Evolutionary conservation across 805 yeast species (phyloP).

Genomic region (Saturnispora hagleri): DNA sequence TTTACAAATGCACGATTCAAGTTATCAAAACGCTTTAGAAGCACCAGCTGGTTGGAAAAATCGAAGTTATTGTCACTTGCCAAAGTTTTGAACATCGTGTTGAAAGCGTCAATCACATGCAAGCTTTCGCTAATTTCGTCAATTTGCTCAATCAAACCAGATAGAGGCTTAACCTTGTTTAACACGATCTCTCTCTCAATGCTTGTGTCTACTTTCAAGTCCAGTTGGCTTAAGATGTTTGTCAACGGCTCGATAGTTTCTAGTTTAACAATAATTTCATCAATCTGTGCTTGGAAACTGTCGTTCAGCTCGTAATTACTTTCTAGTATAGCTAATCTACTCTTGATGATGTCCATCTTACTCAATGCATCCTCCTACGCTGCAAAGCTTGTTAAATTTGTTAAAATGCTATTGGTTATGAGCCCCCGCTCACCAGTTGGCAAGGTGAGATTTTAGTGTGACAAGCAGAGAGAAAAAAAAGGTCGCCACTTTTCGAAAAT

Average conservation of each 20-base stretch:
- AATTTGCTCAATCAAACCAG: neutral
- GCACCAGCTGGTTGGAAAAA: neutral
- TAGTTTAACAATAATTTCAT: neutral
- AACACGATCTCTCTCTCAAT: neutral
- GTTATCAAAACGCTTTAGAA: neutral
- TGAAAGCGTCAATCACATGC: conserved; percentile 2
- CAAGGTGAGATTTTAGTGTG: neutral
- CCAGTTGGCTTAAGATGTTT: neutral
- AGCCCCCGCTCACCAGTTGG: neutral
- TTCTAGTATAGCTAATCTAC: neutral
- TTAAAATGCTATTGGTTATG: neutral
- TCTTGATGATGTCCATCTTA: neutral
- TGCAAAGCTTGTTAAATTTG: neutral
- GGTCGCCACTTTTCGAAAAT: neutral
- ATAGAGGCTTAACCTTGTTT: neutral
- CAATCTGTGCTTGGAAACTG: neutral
- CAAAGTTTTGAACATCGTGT: neutral
- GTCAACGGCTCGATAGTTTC: neutral
- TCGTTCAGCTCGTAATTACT: neutral
- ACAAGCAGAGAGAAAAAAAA: neutral
- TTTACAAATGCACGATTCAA: neutral
- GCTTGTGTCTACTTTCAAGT: neutral
- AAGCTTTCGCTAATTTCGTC: neutral
- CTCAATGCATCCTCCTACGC: neutral
- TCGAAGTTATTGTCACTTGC: neutral